These are phyloP conservation scores for Solanum sparsipilum DNA, from an alignment of 257 asterid genomes.

Conservation along the genomic window DNA sequence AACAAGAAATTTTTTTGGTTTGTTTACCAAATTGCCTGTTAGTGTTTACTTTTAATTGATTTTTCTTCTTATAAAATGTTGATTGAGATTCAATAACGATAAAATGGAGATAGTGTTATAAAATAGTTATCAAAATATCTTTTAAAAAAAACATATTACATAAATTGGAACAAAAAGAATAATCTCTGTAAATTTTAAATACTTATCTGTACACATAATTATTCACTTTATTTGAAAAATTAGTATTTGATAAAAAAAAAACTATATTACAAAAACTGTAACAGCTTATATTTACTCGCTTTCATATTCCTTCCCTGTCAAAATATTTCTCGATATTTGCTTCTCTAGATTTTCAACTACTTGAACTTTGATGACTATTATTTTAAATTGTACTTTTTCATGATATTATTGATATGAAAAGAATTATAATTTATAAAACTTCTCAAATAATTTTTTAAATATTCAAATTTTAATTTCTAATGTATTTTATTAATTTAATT, in stretches of 20 bases:
- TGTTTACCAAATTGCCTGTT: neutral
- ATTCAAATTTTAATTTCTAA: neutral
- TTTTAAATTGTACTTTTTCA: too few species aligned
- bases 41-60: too few species aligned
- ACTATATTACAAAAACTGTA: too few species aligned
- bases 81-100: too few species aligned
- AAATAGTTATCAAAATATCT: neutral
- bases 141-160: too few species aligned
- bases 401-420: neutral
- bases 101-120: neutral
- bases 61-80: too few species aligned
- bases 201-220: neutral
- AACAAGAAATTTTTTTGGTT: too few species aligned
- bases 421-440: neutral
- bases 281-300: neutral
- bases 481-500: neutral
- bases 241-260: too few species aligned
- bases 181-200: too few species aligned
- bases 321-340: neutral
- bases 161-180: neutral
- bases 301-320: neutral
- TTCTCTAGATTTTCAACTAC: neutral
- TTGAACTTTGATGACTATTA: neutral
- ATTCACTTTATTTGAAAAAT: too few species aligned
- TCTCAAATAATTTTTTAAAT: neutral